phyloP scores from a whole-genome alignment of 306 rosid genomes.

The Lotus japonicus region DNA sequence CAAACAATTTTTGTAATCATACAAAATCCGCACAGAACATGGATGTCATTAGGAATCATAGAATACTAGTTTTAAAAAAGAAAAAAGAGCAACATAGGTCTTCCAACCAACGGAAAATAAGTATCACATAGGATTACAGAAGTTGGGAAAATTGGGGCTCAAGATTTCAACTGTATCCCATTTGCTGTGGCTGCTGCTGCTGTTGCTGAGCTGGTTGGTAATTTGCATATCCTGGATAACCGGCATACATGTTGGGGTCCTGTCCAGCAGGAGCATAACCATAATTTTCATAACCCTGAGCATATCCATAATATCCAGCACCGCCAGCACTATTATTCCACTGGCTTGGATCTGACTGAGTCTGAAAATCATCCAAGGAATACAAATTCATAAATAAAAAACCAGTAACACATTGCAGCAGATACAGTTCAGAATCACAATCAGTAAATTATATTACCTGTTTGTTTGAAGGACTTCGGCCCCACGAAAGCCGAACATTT shows the following conservation, averaged over 20 bases:
- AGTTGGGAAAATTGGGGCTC: neutral
- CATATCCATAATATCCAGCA: constrained; percentile 62
- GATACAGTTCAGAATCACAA: neutral
- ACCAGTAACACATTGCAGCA: neutral
- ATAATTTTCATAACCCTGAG: constrained; percentile 71
- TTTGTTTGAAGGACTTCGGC: constrained; percentile 94
- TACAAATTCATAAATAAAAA: neutral
- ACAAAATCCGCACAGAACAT: constrained; percentile 17
- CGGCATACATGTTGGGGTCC: constrained; percentile 77
- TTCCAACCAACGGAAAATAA: constrained; percentile 18
- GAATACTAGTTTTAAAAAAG: neutral
- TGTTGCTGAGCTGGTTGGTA: constrained; percentile 75
- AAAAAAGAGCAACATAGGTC: neutral
- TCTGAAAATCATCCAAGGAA: constrained; percentile 37
- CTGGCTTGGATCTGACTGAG: constrained; percentile 75
- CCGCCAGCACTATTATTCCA: constrained; percentile 54
- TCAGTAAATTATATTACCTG: constrained; percentile 41
- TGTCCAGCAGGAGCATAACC: constrained; percentile 73
- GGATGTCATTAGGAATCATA: constrained; percentile 17
- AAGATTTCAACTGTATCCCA: constrained; percentile 54
- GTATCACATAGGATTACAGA: constrained; percentile 24
- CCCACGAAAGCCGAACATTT: constrained; percentile 94
- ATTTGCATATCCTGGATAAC: constrained; percentile 64
- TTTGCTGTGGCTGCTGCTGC: constrained; percentile 73
- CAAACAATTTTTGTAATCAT: constrained; percentile 8